Conservation (phyloP, 805 yeast genomes). For the Candida takata region DNA sequence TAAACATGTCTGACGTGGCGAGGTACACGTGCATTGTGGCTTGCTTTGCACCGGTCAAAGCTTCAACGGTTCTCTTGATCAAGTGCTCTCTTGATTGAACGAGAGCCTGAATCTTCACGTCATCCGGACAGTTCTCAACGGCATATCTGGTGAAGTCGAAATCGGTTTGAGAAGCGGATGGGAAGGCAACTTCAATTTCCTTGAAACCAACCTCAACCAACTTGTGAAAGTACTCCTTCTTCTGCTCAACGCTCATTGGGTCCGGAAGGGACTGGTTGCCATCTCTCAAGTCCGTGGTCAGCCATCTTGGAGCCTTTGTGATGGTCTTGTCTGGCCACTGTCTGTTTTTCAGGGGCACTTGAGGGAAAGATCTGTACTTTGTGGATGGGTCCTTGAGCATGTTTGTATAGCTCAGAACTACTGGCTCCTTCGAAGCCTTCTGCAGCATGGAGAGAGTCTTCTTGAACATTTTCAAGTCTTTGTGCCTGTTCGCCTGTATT, state of each 20-base stretch:
- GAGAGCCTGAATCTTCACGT: conserved; percentile 65
- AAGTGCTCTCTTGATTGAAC: conserved; percentile 74
- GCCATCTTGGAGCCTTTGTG: conserved; percentile 73
- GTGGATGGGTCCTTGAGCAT: conserved; percentile 68
- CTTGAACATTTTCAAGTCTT: conserved; percentile 24
- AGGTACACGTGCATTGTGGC: conserved; percentile 69
- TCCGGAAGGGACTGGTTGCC: conserved; percentile 80
- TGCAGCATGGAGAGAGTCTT: conserved; percentile 11
- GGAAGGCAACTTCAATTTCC: conserved; percentile 76
- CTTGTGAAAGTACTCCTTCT: conserved; percentile 69
- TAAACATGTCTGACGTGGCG: conserved; percentile 69
- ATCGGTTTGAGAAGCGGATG: conserved; percentile 77
- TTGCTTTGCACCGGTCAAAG: conserved; percentile 63
- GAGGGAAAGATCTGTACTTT: conserved; percentile 52
- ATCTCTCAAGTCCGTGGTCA: conserved; percentile 72
- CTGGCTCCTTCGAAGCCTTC: conserved; percentile 25
- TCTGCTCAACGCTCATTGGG: conserved; percentile 72
- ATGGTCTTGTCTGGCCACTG: conserved; percentile 66
- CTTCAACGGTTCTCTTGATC: conserved; percentile 66
- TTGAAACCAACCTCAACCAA: conserved; percentile 68
- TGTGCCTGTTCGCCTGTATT: too few species aligned
- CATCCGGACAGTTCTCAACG: conserved; percentile 71
- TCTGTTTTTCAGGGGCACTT: conserved; percentile 52
- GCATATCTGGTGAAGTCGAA: conserved; percentile 78
- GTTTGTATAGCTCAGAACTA: conserved; percentile 25